Conservation (phyloP, 2,329 filamentous ascomycete species). For the Coniochaeta sp. region DNA sequence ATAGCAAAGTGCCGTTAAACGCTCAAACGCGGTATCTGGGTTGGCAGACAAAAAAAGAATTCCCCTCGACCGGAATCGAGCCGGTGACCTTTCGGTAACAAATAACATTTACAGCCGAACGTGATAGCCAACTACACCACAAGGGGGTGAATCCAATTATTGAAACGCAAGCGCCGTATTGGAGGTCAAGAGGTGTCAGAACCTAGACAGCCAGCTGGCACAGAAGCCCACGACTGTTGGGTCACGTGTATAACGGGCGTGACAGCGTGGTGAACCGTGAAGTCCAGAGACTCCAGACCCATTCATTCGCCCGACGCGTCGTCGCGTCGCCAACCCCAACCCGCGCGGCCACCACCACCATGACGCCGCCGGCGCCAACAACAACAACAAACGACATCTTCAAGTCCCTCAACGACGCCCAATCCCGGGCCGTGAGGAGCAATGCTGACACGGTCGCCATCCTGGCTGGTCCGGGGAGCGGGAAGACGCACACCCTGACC, state of each 20-base stretch:
- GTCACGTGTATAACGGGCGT: neutral
- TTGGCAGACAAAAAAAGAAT: neutral
- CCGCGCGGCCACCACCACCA: neutral
- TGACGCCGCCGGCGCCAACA: neutral
- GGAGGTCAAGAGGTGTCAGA: neutral
- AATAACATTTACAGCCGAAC: slow-evolving; percentile 4
- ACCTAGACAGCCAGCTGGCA: neutral
- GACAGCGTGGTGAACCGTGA: neutral
- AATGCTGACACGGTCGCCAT: slow-evolving; percentile 52
- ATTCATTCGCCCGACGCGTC: neutral
- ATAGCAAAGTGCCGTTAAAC: too few relatives aligned
- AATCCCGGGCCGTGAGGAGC: slow-evolving; percentile 49
- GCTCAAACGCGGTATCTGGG: too few relatives aligned
- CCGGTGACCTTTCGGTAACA: slow-evolving; percentile 4
- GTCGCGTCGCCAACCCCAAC: neutral
- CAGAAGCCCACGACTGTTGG: too few relatives aligned
- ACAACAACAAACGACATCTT: slow-evolving; percentile 25
- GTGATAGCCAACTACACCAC: slow-evolving; percentile 4
- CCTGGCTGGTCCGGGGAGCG: slow-evolving; percentile 61
- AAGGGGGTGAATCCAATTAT: neutral
- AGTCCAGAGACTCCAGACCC: neutral
- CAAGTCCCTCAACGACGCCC: slow-evolving; percentile 44
- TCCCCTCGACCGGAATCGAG: slow-evolving; percentile 4
- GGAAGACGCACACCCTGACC: slow-evolving; percentile 93
- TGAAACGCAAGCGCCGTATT: neutral